Base-by-base conservation (phyloP, 2,329 filamentous ascomycete genomes). In the Trichoderma koningiopsis region DNA sequence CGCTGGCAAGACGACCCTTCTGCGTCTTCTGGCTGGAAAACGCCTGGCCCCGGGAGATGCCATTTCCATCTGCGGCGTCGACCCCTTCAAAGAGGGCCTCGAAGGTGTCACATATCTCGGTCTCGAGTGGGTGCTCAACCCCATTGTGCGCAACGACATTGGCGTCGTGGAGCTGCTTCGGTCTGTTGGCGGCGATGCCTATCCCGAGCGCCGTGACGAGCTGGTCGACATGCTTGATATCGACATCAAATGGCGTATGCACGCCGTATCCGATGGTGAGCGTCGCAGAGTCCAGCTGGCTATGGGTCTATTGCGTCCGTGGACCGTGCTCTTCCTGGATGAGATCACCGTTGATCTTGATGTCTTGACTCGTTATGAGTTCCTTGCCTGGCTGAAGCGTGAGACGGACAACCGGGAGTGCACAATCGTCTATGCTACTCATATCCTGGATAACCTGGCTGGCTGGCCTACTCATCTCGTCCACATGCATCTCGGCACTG, bases 281-380 rank as follows among this genome's bases (percentile, higher is more conserved):
- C 84, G 96, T 19, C 86, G 96, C 19, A 87, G 96, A 22, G 96
- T 99, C 6, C 96, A 99, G 83, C 86, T 99, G 8, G 94, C 94
- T 71, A 99, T 99, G 96, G 96, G 96, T 0, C 84, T 99, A 10
- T 81, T 99, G 56, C 86, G 95, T 3, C 96, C 96, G 0, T 99
- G 96, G 96, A 90, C 89, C 13, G 91, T 99, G 4, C 83, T 99
- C 33, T 84, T 99, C 65, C 86, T 99, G 52, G 96, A 99, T 78
- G 95, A 98, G 80, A 97, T 98, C 79, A 99, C 96, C 0, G 96
- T 99, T 10, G 96, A 99, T 79, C 84, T 99, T 71, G 96, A 99
- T 80, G 86, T 99, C 69, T 86, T 97, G 70, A 92, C 89, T 68
- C 88, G 96, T 19, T 90, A 89, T 75, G 91, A 94, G 77, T 99